These are phyloP conservation scores for Penicillium longicatenatum DNA, from an alignment of 495 filamentous ascomycete genomes.

Conservation along the genomic window DNA sequence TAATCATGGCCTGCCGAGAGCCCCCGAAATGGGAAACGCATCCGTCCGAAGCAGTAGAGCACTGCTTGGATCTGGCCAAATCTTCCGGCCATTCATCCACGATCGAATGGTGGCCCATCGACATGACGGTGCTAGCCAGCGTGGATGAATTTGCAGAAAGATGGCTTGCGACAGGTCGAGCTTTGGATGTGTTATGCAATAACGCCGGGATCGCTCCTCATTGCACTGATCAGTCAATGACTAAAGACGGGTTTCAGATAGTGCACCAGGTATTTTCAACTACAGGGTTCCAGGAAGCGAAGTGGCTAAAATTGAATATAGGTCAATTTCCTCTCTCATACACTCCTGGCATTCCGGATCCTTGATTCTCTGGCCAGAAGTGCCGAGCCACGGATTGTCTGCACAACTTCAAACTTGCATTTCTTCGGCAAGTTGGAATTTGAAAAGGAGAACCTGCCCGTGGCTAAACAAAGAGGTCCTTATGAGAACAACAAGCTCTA, in stretches of 20 bases:
- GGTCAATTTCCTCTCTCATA: conserved; percentile 30
- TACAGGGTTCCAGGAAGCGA: not conserved
- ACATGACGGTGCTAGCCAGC: conserved; percentile 48
- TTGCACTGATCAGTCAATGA: not conserved
- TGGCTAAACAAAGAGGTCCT: conserved; percentile 1
- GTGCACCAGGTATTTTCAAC: conserved; percentile 23
- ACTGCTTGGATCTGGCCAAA: conserved; percentile 18
- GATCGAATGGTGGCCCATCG: conserved; percentile 53
- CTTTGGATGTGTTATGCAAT: conserved; percentile 30
- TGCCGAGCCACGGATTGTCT: conserved; percentile 24
- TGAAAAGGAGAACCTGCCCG: not conserved
- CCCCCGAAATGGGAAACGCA: conserved; percentile 26
- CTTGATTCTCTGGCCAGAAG: conserved; percentile 24
- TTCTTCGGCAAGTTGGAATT: conserved; percentile 19
- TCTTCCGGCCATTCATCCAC: conserved; percentile 24
- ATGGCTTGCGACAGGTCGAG: conserved; percentile 16
- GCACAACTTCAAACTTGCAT: conserved; percentile 30
- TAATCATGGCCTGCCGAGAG: conserved; percentile 35
- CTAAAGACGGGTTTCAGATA: conserved; percentile 29
- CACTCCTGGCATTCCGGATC: conserved; percentile 24
- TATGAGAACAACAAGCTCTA: conserved; percentile 31
- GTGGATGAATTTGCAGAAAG: conserved; percentile 43
- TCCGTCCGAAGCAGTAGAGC: conserved; percentile 19
- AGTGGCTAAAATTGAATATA: conserved; percentile 1
- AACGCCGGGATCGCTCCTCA: conserved; percentile 24